A percentile compares a stretch with the other conserved stretches of the same genome.
phyloP scores from a whole-genome alignment of 805 yeast genomes.

The Wickerhamiella bombiphila region DNA sequence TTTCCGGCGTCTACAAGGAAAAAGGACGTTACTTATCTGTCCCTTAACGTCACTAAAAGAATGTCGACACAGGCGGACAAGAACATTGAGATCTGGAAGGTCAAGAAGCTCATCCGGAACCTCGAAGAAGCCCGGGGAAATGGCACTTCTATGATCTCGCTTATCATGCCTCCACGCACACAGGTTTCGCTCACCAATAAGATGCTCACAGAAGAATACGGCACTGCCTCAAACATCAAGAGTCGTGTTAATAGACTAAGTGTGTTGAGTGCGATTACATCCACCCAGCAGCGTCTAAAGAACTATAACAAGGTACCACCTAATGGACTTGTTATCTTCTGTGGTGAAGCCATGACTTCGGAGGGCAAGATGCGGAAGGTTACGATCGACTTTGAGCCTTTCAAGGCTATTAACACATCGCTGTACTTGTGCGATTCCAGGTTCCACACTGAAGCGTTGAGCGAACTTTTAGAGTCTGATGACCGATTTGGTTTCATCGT shows the following conservation, averaged over 20 bases:
- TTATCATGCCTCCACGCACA: conserved; percentile 89
- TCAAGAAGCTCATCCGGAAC: conserved; percentile 80
- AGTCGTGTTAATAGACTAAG: conserved; percentile 94
- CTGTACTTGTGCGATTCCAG: conserved; percentile 92
- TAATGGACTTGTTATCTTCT: conserved; percentile 88
- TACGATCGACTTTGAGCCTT: conserved; percentile 95
- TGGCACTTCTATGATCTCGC: conserved; percentile 97
- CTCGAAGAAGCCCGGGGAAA: conserved; percentile 91
- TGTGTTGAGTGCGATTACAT: conserved; percentile 90
- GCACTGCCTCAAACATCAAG: conserved; percentile 96
- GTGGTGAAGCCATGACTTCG: conserved; percentile 95
- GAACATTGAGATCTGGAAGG: conserved; percentile 98
- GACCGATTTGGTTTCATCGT: conserved; percentile 94
- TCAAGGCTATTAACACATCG: conserved; percentile 97
- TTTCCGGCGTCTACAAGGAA: neutral
- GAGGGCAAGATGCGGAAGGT: conserved; percentile 97
- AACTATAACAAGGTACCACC: conserved; percentile 79
- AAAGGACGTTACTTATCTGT: too few species aligned
- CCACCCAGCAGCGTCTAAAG: conserved; percentile 93
- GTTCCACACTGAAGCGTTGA: conserved; percentile 92
- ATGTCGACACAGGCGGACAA: conserved; percentile 66
- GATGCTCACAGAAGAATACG: conserved; percentile 95
- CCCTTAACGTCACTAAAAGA: neutral
- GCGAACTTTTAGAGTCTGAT: conserved; percentile 87
- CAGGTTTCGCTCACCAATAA: conserved; percentile 79